These are phyloP conservation scores for Lathyrus aphaca DNA, from an alignment of 306 rosid genomes.

Conservation along the genomic window DNA sequence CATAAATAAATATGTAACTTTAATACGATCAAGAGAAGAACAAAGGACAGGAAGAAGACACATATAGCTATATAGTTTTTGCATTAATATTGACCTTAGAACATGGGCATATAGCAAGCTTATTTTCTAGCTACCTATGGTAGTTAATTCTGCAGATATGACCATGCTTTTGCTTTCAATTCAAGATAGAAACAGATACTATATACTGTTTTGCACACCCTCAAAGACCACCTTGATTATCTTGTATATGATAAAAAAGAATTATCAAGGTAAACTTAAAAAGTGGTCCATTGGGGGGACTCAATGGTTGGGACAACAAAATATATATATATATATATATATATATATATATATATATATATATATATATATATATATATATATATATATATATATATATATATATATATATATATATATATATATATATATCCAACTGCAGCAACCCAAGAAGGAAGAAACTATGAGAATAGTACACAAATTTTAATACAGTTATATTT, in stretches of 20 bases:
- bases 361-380: too few relatives aligned
- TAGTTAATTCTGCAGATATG: conserved; percentile 13
- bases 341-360: too few relatives aligned
- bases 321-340: too few relatives aligned
- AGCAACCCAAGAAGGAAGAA: conserved; percentile 16
- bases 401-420: too few relatives aligned
- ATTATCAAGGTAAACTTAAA: neutral
- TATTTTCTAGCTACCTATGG: neutral
- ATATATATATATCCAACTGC: too few relatives aligned
- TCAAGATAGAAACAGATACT: conserved; percentile 18
- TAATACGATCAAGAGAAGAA: conserved; percentile 1
- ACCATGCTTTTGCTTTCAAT: conserved; percentile 28
- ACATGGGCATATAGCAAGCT: conserved; percentile 39
- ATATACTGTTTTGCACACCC: too few relatives aligned
- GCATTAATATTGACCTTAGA: conserved; percentile 39
- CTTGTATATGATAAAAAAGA: too few relatives aligned
- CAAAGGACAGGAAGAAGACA: conserved; percentile 34
- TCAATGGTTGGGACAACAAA: neutral
- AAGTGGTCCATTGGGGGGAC: conserved; percentile 9
- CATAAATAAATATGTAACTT: neutral
- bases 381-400: too few relatives aligned
- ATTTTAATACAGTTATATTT: neutral
- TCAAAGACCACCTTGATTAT: too few relatives aligned
- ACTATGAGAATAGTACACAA: neutral
- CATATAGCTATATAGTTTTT: neutral